These are phyloP conservation scores for Mortierella sp. DNA, from an alignment of 371 early-diverging fungal genomes.

Conservation along the genomic window DNA sequence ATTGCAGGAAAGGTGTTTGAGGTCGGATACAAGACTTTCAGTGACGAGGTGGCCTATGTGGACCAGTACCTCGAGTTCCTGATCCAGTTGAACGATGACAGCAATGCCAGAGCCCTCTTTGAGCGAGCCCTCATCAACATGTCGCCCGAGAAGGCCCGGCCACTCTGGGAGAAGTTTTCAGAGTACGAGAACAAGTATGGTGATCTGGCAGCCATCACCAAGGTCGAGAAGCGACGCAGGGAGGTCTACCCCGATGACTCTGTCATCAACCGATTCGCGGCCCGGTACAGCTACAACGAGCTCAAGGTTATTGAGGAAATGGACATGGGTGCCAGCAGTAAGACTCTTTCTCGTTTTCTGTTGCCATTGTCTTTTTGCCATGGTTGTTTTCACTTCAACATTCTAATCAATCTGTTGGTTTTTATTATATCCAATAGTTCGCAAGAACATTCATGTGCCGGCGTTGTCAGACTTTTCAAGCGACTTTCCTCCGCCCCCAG, in stretches of 20 bases:
- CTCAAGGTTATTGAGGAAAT: constrained; percentile 69
- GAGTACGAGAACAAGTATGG: constrained; percentile 92
- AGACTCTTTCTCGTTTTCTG: constrained; percentile 13
- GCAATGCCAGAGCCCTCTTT: constrained; percentile 92
- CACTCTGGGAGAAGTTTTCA: constrained; percentile 86
- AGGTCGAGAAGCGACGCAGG: constrained; percentile 80
- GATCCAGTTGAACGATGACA: constrained; percentile 91
- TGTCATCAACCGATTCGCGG: constrained; percentile 67
- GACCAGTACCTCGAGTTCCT: constrained; percentile 89
- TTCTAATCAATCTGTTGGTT: neutral
- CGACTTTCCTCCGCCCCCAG: constrained; percentile 53
- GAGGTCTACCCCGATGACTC: constrained; percentile 77
- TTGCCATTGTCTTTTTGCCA: neutral
- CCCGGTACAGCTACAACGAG: constrained; percentile 76
- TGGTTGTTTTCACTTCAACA: too few relatives aligned
- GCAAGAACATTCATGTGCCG: constrained; percentile 56
- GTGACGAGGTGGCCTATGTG: constrained; percentile 80
- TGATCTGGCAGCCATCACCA: constrained; percentile 80
- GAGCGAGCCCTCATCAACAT: constrained; percentile 84
- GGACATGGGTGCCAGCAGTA: constrained; percentile 68
- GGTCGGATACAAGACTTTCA: constrained; percentile 85
- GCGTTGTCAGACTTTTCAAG: constrained; percentile 53
- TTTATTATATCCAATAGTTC: constrained; percentile 25
- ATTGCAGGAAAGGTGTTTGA: constrained; percentile 95
- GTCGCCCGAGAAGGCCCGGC: constrained; percentile 77